phyloP scores from a whole-genome alignment of 345 rosid species.

The Carallia brachiata region DNA sequence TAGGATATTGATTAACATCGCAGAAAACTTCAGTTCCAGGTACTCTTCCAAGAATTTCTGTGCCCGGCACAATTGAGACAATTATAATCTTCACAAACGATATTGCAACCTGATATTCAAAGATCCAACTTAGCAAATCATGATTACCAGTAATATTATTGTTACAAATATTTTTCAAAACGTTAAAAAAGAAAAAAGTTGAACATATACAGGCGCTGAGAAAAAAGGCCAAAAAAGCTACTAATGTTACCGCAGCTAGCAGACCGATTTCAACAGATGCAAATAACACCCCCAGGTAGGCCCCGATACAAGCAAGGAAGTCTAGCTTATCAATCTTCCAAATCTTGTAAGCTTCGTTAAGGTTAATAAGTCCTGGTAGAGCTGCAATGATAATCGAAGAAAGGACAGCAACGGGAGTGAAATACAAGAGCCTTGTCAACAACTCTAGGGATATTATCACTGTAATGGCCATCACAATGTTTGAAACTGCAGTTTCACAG shows the following conservation, averaged over 20 bases:
- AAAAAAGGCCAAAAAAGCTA: neutral
- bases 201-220: neutral
- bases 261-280: constrained; percentile 88
- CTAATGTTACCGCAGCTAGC: constrained; percentile 56
- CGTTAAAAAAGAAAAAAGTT: neutral
- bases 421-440: constrained; percentile 69
- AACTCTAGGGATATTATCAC: constrained; percentile 62
- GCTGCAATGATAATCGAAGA: constrained; percentile 86
- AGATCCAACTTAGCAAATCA: no score
- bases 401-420: constrained; percentile 72
- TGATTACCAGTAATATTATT: no score
- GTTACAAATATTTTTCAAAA: no score
- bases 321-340: constrained; percentile 88
- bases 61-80: constrained; percentile 66
- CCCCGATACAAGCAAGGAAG: constrained; percentile 81
- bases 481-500: constrained; percentile 75
- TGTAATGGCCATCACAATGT: constrained; percentile 80
- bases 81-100: constrained; percentile 79
- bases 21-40: constrained; percentile 61
- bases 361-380: constrained; percentile 76
- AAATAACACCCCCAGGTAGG: constrained; percentile 76
- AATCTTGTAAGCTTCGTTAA: constrained; percentile 49
- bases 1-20: constrained; percentile 69
- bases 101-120: constrained; percentile 48
- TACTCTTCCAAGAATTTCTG: constrained; percentile 62